phyloP scores from a whole-genome alignment of 352 stramenopile species.

The Phytophthora pistaciae region DNA sequence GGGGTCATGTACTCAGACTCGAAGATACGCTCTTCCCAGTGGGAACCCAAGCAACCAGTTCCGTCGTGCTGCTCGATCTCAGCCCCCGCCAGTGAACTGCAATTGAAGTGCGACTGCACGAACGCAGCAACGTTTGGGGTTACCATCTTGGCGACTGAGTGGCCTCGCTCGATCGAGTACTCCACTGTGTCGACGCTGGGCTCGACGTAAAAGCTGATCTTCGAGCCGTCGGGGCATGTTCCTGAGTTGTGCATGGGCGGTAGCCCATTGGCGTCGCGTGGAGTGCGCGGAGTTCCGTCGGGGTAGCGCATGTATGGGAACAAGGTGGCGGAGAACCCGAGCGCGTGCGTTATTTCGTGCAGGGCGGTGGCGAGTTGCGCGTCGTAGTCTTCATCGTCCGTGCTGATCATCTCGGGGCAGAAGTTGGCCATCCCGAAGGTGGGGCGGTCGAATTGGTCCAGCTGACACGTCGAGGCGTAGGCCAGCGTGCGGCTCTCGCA shows the following conservation, averaged over 20 bases:
- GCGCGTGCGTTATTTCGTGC: conserved; percentile 85
- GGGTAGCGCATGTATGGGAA: conserved; percentile 79
- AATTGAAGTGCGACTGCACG: conserved; percentile 76
- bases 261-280: conserved; percentile 49
- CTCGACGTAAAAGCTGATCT: conserved; percentile 45
- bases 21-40: conserved; percentile 89
- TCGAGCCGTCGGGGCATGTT: conserved; percentile 65
- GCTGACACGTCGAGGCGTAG: conserved; percentile 84
- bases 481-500: conserved; percentile 65
- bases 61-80: conserved; percentile 86
- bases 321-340: conserved; percentile 82
- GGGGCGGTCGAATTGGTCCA: conserved; percentile 84
- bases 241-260: conserved; percentile 38
- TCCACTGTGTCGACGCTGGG: conserved; percentile 55
- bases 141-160: conserved; percentile 71
- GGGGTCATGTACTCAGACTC: conserved; percentile 87
- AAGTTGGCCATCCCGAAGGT: conserved; percentile 90
- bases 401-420: conserved; percentile 73
- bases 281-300: conserved; percentile 74
- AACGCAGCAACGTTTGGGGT: conserved; percentile 69
- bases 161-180: conserved; percentile 62
- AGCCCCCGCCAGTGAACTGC: conserved; percentile 56
- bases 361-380: conserved; percentile 73
- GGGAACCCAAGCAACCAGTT: conserved; percentile 74
- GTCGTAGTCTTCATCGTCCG: conserved; percentile 60